phyloP scores from a whole-genome alignment of 163 green algal genomes.

The Chlamydomonas reinhardtii region DNA sequence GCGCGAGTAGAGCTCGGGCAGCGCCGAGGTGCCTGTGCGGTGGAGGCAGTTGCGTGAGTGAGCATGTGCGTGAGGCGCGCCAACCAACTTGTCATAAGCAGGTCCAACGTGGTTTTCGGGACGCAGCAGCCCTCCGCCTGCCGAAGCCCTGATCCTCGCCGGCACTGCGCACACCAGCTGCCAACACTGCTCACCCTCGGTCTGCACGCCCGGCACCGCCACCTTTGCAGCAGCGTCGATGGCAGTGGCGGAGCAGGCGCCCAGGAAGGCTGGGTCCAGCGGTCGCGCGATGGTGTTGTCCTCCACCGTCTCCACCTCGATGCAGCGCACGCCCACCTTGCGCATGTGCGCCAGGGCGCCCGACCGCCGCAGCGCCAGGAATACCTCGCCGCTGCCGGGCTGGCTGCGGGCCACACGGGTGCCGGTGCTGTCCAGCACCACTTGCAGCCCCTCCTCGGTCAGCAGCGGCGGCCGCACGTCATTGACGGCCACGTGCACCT shows the following conservation, averaged over 20 bases:
- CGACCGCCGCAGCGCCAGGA: conserved; percentile 73
- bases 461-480: conserved; percentile 60
- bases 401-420: conserved; percentile 36
- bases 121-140: no score
- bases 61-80: no score
- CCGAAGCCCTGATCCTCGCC: neutral
- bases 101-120: no score
- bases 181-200: conserved; percentile 33
- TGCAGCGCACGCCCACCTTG: conserved; percentile 68
- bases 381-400: conserved; percentile 76
- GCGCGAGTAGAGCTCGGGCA: conserved; percentile 46
- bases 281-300: conserved; percentile 84
- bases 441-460: conserved; percentile 67
- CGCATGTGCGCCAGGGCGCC: conserved; percentile 73
- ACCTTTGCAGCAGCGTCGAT: conserved; percentile 46
- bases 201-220: conserved; percentile 39
- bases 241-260: conserved; percentile 7
- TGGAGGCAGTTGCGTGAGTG: no score
- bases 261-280: conserved; percentile 76
- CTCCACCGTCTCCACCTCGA: conserved; percentile 90
- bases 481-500: conserved; percentile 55
- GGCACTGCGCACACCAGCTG: no score
- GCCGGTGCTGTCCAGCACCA: conserved; percentile 75
- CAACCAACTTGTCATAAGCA: no score
- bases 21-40: conserved; percentile 1